These are phyloP conservation scores for Penicillium sp. DNA, from an alignment of 2,329 filamentous ascomycete species.

Conservation along the genomic window DNA sequence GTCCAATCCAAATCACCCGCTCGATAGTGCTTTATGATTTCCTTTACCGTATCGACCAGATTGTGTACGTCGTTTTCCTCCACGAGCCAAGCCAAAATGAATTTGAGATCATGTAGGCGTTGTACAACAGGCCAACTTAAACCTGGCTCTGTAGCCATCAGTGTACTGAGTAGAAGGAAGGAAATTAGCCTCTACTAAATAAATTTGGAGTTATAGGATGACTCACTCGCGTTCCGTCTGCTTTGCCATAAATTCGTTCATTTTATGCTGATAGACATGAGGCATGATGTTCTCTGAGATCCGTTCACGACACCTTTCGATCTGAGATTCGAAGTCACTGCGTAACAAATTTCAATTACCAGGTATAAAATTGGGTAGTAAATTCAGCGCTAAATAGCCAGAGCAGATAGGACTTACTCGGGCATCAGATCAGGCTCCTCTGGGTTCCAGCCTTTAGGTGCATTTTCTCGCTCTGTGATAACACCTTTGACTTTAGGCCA, in stretches of 20 bases:
- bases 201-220: not conserved
- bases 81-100: not conserved
- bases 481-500: not conserved
- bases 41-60: not conserved
- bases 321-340: slow-evolving; percentile 1
- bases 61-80: not conserved
- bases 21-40: not conserved
- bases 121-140: not conserved
- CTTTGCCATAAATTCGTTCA: not conserved
- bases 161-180: not conserved
- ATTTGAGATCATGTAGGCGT: not conserved
- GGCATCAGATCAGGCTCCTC: slow-evolving; percentile 1
- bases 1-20: not conserved
- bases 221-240: not conserved
- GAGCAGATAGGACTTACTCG: not conserved
- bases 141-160: not conserved
- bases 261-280: not conserved
- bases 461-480: not conserved
- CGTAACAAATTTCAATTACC: not conserved
- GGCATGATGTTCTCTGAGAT: slow-evolving; percentile 7
- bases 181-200: not conserved
- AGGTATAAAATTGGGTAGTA: not conserved
- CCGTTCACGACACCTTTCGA: not conserved
- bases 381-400: not conserved
- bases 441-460: slow-evolving; percentile 1